Conservation (phyloP, 1,139 yeast species). For the Meyerozyma smithsonii region DNA sequence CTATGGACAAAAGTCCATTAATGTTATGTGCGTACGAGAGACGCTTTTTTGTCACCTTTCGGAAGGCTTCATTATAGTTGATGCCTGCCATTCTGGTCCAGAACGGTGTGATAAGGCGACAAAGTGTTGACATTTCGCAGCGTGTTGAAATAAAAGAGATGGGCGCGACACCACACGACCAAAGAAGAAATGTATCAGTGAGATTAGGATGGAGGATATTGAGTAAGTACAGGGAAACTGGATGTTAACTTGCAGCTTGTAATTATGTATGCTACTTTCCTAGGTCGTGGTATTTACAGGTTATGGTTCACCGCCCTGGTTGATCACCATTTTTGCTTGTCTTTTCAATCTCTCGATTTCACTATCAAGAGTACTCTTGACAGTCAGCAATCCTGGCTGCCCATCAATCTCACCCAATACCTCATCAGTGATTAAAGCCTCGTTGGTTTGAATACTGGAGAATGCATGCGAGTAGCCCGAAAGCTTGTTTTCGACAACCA, state of each 20-base stretch:
- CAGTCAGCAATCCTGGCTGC: slow-evolving; percentile 45
- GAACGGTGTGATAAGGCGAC: neutral
- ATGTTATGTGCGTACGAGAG: slow-evolving; percentile 34
- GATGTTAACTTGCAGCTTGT: neutral
- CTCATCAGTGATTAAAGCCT: slow-evolving; percentile 32
- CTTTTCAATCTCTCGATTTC: slow-evolving; percentile 33
- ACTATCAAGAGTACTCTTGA: slow-evolving; percentile 38
- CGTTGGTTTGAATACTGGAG: slow-evolving; percentile 25
- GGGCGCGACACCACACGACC: neutral
- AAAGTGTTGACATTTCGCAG: slow-evolving; percentile 3
- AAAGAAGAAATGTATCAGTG: no score
- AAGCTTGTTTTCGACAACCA: slow-evolving; percentile 34
- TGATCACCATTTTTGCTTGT: slow-evolving; percentile 29
- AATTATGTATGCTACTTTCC: slow-evolving; percentile 2
- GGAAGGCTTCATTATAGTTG: slow-evolving; percentile 25
- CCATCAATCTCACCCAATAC: slow-evolving; percentile 35
- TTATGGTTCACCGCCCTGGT: slow-evolving; percentile 10
- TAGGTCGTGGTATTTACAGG: slow-evolving; percentile 3
- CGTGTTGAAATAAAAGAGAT: no score
- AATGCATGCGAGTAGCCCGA: slow-evolving; percentile 28
- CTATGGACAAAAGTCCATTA: slow-evolving; percentile 22
- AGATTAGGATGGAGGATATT: neutral
- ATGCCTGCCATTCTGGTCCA: slow-evolving; percentile 7
- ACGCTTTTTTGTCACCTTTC: slow-evolving; percentile 30
- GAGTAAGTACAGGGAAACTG: neutral